A percentile compares a stretch with the other conserved stretches of the same genome.
These are phyloP conservation scores for Botryosphaeria dothidea DNA, from an alignment of 2,329 filamentous ascomycete species.

Conservation along the genomic window DNA sequence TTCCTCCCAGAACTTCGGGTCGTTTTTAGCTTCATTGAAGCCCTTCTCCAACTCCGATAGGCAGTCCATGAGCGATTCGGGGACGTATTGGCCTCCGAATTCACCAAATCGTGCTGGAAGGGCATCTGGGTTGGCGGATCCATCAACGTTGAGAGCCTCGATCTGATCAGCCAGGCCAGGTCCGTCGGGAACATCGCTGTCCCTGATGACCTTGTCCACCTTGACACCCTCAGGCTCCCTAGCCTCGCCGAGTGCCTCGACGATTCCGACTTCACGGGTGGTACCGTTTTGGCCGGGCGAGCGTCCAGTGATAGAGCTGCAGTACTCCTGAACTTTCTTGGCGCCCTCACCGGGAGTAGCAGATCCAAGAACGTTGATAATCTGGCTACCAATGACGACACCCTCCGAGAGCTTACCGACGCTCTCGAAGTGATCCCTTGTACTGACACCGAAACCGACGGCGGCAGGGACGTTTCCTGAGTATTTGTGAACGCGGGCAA, in stretches of 20 bases:
- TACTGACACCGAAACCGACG: slow-evolving; percentile 95
- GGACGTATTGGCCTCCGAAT: slow-evolving; percentile 96
- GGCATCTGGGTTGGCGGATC: slow-evolving; percentile 47
- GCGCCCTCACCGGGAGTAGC: slow-evolving; percentile 66
- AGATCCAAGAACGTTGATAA: slow-evolving; percentile 76
- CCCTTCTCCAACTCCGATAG: slow-evolving; percentile 85
- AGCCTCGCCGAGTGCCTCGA: slow-evolving; percentile 66
- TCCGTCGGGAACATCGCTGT: slow-evolving; percentile 56
- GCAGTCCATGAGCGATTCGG: slow-evolving; percentile 97
- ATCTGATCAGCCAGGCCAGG: slow-evolving; percentile 79
- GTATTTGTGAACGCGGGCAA: slow-evolving; percentile 86
- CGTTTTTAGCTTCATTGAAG: slow-evolving; percentile 83
- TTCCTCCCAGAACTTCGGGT: slow-evolving; percentile 94
- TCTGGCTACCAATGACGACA: slow-evolving; percentile 95
- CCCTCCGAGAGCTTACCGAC: slow-evolving; percentile 85
- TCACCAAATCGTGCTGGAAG: slow-evolving; percentile 89
- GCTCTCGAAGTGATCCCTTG: slow-evolving; percentile 86
- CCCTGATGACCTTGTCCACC: slow-evolving; percentile 68
- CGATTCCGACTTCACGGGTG: slow-evolving; percentile 68
- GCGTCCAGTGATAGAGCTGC: slow-evolving; percentile 68
- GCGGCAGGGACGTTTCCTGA: slow-evolving; percentile 88
- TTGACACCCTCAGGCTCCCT: slow-evolving; percentile 64
- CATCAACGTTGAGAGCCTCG: slow-evolving; percentile 72
- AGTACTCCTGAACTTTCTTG: slow-evolving; percentile 82
- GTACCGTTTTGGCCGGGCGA: slow-evolving; percentile 48